Evolutionary conservation across 2,329 filamentous ascomycete species (phyloP), one percentile per base, ranked within the genome.

Genomic region (Phyllosticta paracitricarpa): DNA sequence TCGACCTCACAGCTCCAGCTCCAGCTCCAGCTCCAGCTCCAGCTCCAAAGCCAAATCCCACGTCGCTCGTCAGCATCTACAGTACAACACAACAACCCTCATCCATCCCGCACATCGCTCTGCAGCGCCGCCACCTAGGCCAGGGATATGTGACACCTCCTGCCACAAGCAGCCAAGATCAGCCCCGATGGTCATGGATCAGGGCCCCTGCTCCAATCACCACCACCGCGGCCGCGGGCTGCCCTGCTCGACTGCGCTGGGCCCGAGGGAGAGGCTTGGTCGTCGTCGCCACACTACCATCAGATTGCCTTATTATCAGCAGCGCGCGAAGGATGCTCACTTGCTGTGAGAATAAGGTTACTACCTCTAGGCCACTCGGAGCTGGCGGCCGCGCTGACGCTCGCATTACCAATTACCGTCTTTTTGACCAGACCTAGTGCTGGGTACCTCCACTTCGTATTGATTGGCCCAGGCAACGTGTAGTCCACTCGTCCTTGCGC

Each of bases 351-450:
- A 57, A 57, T 61, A 61, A 61, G 59, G 25, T 61, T 61, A 35
- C 59, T 24, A 25, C 22, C 5, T 55, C 48, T 24, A 35, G 33
- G 54, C 53, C 58, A 55, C 58, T 61, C 58, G 54, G 58, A 61
- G 59, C n/a, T 55, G 54, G 54, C 59, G 59, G 54, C 54, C 55
- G 19, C 54, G 59, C 59, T 61, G 59, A 61, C 59, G 59, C 53
- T 54, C 59, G 59, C 59, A 61, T 57, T 57, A 57, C 54, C 55
- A 61, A 61, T 57, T 33, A 30, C 59, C 35, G 30, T 57, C 54
- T 40, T 54, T 48, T 51, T 10, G 54, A 53, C 48, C 55, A 56
- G 52, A 61, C 58, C 58, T 28, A 26, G 58, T 51, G 14, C 33
- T 17, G 25, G 25, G 28, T 56, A 24, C 51, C 58, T 56, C 53